Evolutionary conservation across 352 stramenopile species (phyloP), one percentile per base, ranked within the genome.

Genomic region (Pythium grandisporangium): DNA sequence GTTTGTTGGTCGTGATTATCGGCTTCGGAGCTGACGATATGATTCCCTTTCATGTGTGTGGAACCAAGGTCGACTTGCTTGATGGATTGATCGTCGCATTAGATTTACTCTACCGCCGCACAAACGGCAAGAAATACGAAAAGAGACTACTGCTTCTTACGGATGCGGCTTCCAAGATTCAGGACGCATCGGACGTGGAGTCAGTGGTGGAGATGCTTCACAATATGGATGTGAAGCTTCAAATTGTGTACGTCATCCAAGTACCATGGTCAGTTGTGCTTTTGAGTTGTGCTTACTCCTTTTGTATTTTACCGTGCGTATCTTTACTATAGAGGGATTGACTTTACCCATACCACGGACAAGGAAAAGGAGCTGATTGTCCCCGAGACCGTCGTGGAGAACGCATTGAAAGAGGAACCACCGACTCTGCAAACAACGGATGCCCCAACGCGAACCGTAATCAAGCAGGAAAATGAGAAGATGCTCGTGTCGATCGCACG

Each of bases 11-110:
- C n/a, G n/a, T n/a, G n/a, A n/a, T n/a, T n/a, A n/a, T n/a, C n/a
- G n/a, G n/a, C n/a, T n/a, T n/a, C n/a, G n/a, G n/a, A n/a, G n/a
- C n/a, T n/a, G n/a, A n/a, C n/a, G n/a, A n/a, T n/a, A n/a, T n/a
- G n/a, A n/a, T n/a, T n/a, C n/a, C n/a, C n/a, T n/a, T n/a, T n/a
- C n/a, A n/a, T n/a, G n/a, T n/a, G n/a, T n/a, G n/a, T n/a, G n/a
- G n/a, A n/a, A n/a, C n/a, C n/a, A 14, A 75, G 53, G 71, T 83
- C 26, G 78, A 91, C 43, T 67, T 91, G 22, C 54, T 91, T 29
- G 70, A 89, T 44, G 78, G 78, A 1, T 46, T 91, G 24, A 91
- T 91, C 48, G 78, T 91, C 21, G 73, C 74, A n/a, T 53, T 91
- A 22, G 78, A 91, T 44, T 51, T 91, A 45, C 55, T 91, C 17